Evolutionary conservation across 2,329 filamentous ascomycete genomes (phyloP), one percentile per base, ranked within the genome.

Genomic region (Trichoderma polysporum): DNA sequence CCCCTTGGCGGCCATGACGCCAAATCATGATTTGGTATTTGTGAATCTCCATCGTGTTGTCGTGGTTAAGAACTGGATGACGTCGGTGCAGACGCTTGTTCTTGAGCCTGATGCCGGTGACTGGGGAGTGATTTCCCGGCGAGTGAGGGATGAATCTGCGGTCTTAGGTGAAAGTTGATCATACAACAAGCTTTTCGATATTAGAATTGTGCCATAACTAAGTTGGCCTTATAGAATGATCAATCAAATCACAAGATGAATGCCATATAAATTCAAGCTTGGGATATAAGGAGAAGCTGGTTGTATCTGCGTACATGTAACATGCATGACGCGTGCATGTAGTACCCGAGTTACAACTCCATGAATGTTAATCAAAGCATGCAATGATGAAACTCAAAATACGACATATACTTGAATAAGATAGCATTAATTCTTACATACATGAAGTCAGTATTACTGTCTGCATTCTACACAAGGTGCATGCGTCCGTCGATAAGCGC

Each of bases 401-500:
- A 60, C 57, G 31, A n/a, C 25, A 15, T 29, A 22, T 33, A 25
- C 37, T 37, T 15, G 8, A 12, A 25, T 37, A 22, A 10, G 15
- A 19, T 9, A 37, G 19, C 13, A 19, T 13, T 6, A 37, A 56
- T 19, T 56, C 33, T 37, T 56, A 22, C 52, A 22, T 17, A 27
- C 13, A 31, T 56, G 6, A 56, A n/a, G 33, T 39, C 33, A 10
- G 33, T 45, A 22, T 27, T 60, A 25, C 15, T 17, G 12, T 17
- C 39, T 37, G 10, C 25, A 52, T 19, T 39, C 17, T 62, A 31
- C 58, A 50, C 15, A 25, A 60, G 25, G 37, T 27, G 58, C 47
- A 61, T 61, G 17, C 47, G 31, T 52, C 45, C 58, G 35, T 29
- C 58, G 25, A 41, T 33, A 62, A 62, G 59, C 59, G 59, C 59